Percentiles rank a stretch among this genome's conserved stretches.
Conservation (phyloP, 2,329 filamentous ascomycete genomes). For the Trichoderma gracile region DNA sequence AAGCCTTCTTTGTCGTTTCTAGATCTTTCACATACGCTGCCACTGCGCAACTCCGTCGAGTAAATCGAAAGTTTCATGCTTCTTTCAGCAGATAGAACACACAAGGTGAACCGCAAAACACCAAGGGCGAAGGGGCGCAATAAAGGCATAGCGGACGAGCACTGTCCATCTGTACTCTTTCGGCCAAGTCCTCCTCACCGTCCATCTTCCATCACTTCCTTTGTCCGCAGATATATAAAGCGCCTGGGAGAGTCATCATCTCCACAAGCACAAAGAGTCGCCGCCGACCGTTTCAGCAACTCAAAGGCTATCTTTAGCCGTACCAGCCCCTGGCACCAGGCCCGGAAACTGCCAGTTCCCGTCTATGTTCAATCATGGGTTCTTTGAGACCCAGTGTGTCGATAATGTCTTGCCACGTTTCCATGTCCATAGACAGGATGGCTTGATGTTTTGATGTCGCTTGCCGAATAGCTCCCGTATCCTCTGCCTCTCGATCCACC, state of each 20-base stretch:
- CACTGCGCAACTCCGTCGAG: not conserved
- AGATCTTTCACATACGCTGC: not conserved
- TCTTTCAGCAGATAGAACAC: not conserved
- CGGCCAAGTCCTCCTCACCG: not conserved
- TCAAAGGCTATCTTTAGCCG: conserved; percentile 42
- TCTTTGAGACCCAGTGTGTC: conserved; percentile 73
- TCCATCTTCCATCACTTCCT: not conserved
- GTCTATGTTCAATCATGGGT: conserved; percentile 80
- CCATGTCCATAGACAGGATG: conserved; percentile 83
- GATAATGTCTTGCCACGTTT: conserved; percentile 77
- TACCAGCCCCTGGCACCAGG: conserved; percentile 67
- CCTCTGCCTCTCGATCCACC: conserved; percentile 46
- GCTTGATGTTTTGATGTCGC: conserved; percentile 75
- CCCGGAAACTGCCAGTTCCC: conserved; percentile 55
- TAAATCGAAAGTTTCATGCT: not conserved
- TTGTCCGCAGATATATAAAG: not conserved
- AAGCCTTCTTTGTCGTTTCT: not conserved
- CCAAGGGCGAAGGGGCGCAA: not conserved
- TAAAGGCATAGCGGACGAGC: not conserved
- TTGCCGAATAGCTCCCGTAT: conserved; percentile 48
- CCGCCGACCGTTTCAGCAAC: not conserved
- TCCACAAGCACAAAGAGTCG: not conserved
- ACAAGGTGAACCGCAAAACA: not conserved
- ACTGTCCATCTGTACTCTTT: not conserved
- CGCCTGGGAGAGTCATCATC: not conserved